phyloP scores from a whole-genome alignment of 352 stramenopile species.

The Ochromonadaceae sp. region DNA sequence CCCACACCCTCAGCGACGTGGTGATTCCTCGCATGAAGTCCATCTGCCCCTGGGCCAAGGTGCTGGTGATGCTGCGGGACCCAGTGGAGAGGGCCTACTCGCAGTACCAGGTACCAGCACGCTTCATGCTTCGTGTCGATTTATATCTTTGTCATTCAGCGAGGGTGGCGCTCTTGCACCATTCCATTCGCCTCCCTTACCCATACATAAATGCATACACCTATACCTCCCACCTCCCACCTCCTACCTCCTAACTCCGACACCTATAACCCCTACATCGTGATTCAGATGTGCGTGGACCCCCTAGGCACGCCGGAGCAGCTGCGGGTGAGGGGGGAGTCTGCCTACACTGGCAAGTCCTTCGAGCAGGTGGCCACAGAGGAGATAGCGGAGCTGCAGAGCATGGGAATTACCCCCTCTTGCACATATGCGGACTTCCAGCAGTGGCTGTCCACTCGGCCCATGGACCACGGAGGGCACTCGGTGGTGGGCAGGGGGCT shows the following conservation, averaged over 20 bases:
- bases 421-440: not conserved
- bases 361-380: slow-evolving; percentile 8
- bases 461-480: slow-evolving; percentile 50
- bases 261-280: no score
- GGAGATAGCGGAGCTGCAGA: not conserved
- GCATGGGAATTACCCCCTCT: not conserved
- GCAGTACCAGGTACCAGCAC: no score
- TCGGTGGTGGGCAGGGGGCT: slow-evolving; percentile 46
- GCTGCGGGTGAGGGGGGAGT: slow-evolving; percentile 27
- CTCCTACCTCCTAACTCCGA: no score
- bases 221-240: no score
- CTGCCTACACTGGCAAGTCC: not conserved
- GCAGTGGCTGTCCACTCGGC: not conserved
- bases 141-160: no score
- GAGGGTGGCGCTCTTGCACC: no score
- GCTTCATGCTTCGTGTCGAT: no score
- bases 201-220: no score
- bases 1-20: slow-evolving; percentile 11
- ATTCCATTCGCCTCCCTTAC: no score
- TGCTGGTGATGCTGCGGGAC: slow-evolving; percentile 59
- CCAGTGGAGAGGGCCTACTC: slow-evolving; percentile 61
- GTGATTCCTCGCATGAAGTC: slow-evolving; percentile 16
- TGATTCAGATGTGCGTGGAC: slow-evolving; percentile 63
- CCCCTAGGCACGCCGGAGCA: slow-evolving; percentile 49
- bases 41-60: slow-evolving; percentile 54